Evolutionary conservation across 2,329 filamentous ascomycete species (phyloP).

Genomic region (Myriosclerotinia scirpicola): DNA sequence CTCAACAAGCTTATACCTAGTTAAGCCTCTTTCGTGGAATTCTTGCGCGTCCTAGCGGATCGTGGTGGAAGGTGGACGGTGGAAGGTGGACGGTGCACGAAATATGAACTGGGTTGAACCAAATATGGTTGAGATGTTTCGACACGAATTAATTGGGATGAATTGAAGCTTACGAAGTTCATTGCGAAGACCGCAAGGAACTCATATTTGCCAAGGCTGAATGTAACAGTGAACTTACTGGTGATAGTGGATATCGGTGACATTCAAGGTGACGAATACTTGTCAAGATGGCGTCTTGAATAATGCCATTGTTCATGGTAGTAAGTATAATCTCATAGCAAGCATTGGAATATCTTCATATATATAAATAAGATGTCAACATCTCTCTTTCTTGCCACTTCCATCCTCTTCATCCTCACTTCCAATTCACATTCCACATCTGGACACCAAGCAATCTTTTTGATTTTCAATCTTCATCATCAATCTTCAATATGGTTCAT

Average conservation of each 20-base stretch:
- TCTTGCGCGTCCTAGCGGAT: background rate
- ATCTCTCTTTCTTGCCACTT: background rate
- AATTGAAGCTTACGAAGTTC: constrained; percentile 17
- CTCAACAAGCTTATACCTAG: background rate
- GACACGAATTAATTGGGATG: background rate
- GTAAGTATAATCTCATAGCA: background rate
- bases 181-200: constrained; percentile 10
- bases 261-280: background rate
- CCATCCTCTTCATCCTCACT: background rate
- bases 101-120: background rate
- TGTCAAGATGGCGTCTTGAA: background rate
- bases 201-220: background rate
- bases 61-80: background rate
- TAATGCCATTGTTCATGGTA: background rate
- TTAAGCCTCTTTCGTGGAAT: background rate
- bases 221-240: background rate
- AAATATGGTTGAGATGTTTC: constrained; percentile 4
- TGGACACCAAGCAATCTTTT: background rate
- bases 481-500: constrained; percentile 19
- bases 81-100: background rate
- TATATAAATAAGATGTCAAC: constrained; percentile 11
- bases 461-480: background rate
- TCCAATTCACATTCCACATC: background rate
- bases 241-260: background rate
- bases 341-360: background rate